phyloP scores from a whole-genome alignment of 2,329 filamentous ascomycete genomes.

The Aspergillus amoenus region DNA sequence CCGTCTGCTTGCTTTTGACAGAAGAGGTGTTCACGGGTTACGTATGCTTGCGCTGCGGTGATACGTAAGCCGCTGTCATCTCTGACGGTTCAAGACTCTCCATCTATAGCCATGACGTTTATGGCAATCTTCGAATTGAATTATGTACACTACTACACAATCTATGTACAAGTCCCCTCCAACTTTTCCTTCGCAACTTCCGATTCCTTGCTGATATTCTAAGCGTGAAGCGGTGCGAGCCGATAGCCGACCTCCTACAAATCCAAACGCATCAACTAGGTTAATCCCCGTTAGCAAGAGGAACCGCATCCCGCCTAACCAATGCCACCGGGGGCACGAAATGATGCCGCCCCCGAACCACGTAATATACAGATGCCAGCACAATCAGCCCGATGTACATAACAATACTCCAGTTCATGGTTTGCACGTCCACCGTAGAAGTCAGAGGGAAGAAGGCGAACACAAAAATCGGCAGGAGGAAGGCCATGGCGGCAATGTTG shows the following conservation, averaged over 20 bases:
- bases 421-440: slow-evolving; percentile 30
- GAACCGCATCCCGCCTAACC: slow-evolving; percentile 28
- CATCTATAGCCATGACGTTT: too few species aligned
- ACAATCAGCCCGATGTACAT: slow-evolving; percentile 48
- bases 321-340: slow-evolving; percentile 43
- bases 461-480: slow-evolving; percentile 40
- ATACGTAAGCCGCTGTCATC: too few species aligned
- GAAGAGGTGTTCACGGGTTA: not conserved
- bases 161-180: too few species aligned
- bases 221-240: too few species aligned
- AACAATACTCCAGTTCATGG: slow-evolving; percentile 51
- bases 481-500: slow-evolving; percentile 43
- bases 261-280: not conserved
- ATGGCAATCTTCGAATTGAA: too few species aligned
- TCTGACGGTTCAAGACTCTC: too few species aligned
- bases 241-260: not conserved
- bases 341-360: slow-evolving; percentile 38
- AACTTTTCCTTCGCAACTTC: too few species aligned
- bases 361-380: slow-evolving; percentile 46
- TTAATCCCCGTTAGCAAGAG: not conserved
- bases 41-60: too few species aligned
- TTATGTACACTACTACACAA: too few species aligned
- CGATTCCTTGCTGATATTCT: too few species aligned
- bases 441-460: slow-evolving; percentile 48
- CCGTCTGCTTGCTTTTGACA: not conserved